Evolutionary conservation across 805 yeast genomes (phyloP).

Genomic region (Saccharomycopsis sp.): DNA sequence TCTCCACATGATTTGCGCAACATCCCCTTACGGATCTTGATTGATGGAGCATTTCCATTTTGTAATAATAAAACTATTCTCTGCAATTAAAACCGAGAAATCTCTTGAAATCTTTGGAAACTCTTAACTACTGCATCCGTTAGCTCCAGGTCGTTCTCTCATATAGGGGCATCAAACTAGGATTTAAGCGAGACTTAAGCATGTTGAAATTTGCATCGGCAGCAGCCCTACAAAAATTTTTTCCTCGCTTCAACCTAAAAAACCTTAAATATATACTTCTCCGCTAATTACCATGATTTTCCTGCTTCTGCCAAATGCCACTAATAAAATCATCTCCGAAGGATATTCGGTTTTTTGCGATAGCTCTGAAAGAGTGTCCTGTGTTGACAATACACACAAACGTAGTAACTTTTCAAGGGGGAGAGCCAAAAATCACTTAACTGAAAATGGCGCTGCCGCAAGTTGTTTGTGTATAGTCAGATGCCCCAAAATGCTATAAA

Average conservation of each 20-base stretch:
- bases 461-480: too few relatives aligned
- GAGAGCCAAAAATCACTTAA: too few relatives aligned
- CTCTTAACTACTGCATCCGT: too few relatives aligned
- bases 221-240: background rate
- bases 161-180: background rate
- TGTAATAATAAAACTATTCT: too few relatives aligned
- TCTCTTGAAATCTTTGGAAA: too few relatives aligned
- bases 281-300: slow-evolving; percentile 1
- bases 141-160: too few relatives aligned
- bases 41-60: too few relatives aligned
- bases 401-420: too few relatives aligned
- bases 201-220: background rate
- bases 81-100: too few relatives aligned
- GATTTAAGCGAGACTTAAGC: background rate
- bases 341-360: background rate
- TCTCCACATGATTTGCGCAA: background rate
- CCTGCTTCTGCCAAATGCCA: background rate
- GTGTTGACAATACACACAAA: background rate
- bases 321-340: background rate
- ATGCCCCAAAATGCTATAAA: background rate
- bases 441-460: too few relatives aligned
- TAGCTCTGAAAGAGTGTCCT: background rate
- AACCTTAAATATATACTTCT: background rate
- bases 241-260: background rate
- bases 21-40: too few relatives aligned